These are phyloP conservation scores for Leucosporidium creatinivorum DNA, from an alignment of 768 basidiomycete species.

Conservation along the genomic window DNA sequence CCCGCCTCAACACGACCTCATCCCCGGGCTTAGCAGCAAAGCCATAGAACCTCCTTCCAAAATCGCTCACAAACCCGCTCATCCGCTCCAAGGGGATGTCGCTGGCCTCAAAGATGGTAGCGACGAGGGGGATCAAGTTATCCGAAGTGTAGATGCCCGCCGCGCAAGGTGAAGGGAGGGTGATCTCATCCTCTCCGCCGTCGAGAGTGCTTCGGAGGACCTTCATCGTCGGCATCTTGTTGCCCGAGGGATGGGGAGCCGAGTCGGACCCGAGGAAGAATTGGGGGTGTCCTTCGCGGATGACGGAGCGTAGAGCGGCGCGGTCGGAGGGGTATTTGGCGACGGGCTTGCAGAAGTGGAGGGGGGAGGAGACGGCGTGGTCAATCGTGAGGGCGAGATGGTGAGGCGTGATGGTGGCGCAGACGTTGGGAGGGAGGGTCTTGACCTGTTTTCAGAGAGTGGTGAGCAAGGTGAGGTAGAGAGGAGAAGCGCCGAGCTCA, in stretches of 20 bases:
- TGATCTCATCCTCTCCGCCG: conserved; percentile 58
- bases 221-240: conserved; percentile 38
- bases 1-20: conserved; percentile 38
- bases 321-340: conserved; percentile 94
- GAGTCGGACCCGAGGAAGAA: conserved; percentile 98
- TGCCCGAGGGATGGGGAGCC: conserved; percentile 69
- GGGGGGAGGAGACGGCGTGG: conserved; percentile 91
- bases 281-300: conserved; percentile 64
- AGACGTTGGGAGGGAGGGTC: conserved; percentile 65
- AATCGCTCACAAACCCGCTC: conserved; percentile 65
- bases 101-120: conserved; percentile 80
- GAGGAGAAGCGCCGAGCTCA: conserved; percentile 51
- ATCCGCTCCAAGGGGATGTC: conserved; percentile 78
- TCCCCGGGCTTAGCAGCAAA: conserved; percentile 35
- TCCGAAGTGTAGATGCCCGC: conserved; percentile 95
- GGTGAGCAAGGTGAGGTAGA: background rate
- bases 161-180: conserved; percentile 68
- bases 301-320: conserved; percentile 65
- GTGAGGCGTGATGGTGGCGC: conserved; percentile 94
- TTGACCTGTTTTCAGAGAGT: conserved; percentile 37
- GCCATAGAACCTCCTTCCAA: conserved; percentile 75
- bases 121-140: conserved; percentile 79
- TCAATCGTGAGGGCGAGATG: conserved; percentile 90
- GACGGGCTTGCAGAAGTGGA: conserved; percentile 95
- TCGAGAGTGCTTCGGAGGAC: conserved; percentile 25